These are phyloP conservation scores for Neonectria magnoliae DNA, from an alignment of 2,329 filamentous ascomycete genomes.

Conservation along the genomic window DNA sequence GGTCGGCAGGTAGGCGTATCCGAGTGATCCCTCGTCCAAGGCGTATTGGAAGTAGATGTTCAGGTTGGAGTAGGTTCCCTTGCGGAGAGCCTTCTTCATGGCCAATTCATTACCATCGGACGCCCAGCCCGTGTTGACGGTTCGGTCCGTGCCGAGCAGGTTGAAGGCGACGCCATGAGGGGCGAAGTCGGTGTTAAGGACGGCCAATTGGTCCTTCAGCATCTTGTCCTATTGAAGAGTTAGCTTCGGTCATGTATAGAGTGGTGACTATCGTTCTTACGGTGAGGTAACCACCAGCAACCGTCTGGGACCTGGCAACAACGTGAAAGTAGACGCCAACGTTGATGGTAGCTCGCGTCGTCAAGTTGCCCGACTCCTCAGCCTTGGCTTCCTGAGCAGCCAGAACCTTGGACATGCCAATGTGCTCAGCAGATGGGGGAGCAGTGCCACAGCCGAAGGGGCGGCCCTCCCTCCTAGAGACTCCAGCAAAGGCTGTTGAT, in stretches of 20 bases:
- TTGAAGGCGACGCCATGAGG: constrained; percentile 55
- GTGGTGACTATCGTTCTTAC: background rate
- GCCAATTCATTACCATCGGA: constrained; percentile 46
- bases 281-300: background rate
- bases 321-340: constrained; percentile 7
- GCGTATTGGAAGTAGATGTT: constrained; percentile 58
- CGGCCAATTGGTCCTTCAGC: constrained; percentile 21
- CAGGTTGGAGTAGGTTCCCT: constrained; percentile 53
- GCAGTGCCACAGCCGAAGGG: background rate
- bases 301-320: background rate
- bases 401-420: background rate
- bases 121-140: constrained; percentile 59
- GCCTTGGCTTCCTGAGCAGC: constrained; percentile 5
- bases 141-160: constrained; percentile 52
- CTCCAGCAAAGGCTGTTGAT: background rate
- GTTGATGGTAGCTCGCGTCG: constrained; percentile 2
- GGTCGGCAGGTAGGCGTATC: constrained; percentile 59
- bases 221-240: background rate
- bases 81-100: constrained; percentile 58
- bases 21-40: constrained; percentile 49
- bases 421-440: background rate
- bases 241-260: background rate
- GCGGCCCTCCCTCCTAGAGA: background rate
- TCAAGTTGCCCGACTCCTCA: background rate
- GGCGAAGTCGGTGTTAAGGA: constrained; percentile 55